A percentile compares a stretch with the other conserved stretches of the same genome.
Conservation (phyloP, 164 flowering plant genomes). For the Amborella trichopoda region DNA sequence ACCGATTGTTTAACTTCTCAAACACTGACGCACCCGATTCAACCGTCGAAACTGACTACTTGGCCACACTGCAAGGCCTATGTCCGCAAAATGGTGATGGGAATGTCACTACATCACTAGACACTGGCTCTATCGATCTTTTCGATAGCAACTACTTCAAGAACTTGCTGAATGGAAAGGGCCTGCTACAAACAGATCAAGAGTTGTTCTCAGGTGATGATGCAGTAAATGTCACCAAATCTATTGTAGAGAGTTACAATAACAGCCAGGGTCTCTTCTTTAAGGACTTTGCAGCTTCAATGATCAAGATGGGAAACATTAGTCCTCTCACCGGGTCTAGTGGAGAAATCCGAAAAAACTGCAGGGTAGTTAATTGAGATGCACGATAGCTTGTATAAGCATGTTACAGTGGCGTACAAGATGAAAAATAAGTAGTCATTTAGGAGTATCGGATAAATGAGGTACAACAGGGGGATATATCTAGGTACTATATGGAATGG, state of each 20-base stretch:
- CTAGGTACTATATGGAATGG: no score
- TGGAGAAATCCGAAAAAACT: conserved; percentile 54
- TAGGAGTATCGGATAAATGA: no score
- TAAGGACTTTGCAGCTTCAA: conserved; percentile 39
- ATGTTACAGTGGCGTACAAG: no score
- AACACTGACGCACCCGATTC: conserved; percentile 45
- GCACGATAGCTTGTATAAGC: no score
- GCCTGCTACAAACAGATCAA: conserved; percentile 65
- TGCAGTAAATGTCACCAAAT: conserved; percentile 31
- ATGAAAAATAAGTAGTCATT: no score
- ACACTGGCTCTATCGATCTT: conserved; percentile 43
- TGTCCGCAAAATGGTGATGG: conserved; percentile 58
- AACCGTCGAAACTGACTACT: conserved; percentile 35
- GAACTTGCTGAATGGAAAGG: conserved; percentile 46
- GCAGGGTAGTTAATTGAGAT: conserved; percentile 59
- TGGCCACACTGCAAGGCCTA: conserved; percentile 30
- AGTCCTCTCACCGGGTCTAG: conserved; percentile 42
- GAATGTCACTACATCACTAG: conserved; percentile 39
- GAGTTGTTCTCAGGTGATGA: conserved; percentile 31
- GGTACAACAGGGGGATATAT: no score
- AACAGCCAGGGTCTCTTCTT: conserved; percentile 26
- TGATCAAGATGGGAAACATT: conserved; percentile 72
- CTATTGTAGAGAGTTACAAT: conserved; percentile 44
- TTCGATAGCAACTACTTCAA: conserved; percentile 79
- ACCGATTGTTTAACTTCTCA: conserved; percentile 54